Evolutionary conservation across 305 asterid species (phyloP).

Genomic region (Stenogyne calaminthoides): DNA sequence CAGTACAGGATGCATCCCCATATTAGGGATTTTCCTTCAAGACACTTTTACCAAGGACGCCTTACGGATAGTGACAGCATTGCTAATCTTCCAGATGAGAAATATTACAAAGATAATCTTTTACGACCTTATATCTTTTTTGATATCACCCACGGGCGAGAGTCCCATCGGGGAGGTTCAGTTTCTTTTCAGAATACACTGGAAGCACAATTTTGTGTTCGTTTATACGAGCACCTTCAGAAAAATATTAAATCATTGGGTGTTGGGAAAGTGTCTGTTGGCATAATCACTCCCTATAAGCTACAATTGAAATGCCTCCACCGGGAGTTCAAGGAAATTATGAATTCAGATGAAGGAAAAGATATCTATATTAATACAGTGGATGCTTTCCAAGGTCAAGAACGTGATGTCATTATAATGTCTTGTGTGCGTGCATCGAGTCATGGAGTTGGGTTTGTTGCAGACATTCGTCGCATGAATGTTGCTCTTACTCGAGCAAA

Average conservation of each 20-base stretch:
- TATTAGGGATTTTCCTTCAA: constrained; percentile 94
- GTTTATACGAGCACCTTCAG: constrained; percentile 91
- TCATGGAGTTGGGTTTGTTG: constrained; percentile 97
- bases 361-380: constrained; percentile 95
- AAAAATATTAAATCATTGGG: constrained; percentile 66
- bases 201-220: constrained; percentile 94
- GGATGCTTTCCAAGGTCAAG: constrained; percentile 99
- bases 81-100: constrained; percentile 70
- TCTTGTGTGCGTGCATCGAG: constrained; percentile 97
- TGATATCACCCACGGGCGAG: constrained; percentile 87
- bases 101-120: constrained; percentile 79
- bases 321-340: constrained; percentile 82
- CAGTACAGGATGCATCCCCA: constrained; percentile 99
- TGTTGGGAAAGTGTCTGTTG: constrained; percentile 80
- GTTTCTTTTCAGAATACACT: constrained; percentile 91
- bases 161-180: constrained; percentile 96
- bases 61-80: constrained; percentile 95
- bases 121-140: constrained; percentile 84
- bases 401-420: constrained; percentile 98
- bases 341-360: constrained; percentile 93
- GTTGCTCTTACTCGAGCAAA: constrained; percentile 97
- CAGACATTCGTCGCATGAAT: constrained; percentile 97
- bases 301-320: constrained; percentile 96
- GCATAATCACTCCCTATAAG: constrained; percentile 98
- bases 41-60: constrained; percentile 97